These are phyloP conservation scores for Prinsepia uniflora DNA, from an alignment of 306 rosid species.

Conservation along the genomic window DNA sequence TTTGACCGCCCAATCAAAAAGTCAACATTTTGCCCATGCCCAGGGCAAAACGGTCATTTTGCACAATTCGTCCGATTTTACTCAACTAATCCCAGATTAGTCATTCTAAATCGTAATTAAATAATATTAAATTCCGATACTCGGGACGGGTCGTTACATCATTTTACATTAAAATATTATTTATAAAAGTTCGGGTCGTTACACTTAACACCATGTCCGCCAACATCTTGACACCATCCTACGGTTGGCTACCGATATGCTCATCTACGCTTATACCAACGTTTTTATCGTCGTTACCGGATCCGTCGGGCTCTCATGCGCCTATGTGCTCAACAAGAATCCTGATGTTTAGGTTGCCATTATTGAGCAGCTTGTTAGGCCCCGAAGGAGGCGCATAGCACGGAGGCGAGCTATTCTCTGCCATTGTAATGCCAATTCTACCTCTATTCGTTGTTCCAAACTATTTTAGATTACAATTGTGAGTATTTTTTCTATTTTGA, in stretches of 20 bases:
- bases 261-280: constrained; percentile 85
- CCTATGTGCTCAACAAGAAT: constrained; percentile 87
- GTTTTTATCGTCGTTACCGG: constrained; percentile 81
- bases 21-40: too few species aligned
- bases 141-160: too few species aligned
- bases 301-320: constrained; percentile 90
- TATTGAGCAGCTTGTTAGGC: constrained; percentile 86
- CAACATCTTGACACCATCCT: constrained; percentile 22
- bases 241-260: constrained; percentile 74
- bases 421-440: constrained; percentile 45
- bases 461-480: not conserved
- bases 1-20: too few species aligned
- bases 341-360: constrained; percentile 64
- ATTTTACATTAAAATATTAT: too few species aligned
- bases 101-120: too few species aligned
- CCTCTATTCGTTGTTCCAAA: not conserved
- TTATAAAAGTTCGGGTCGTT: too few species aligned
- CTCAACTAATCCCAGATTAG: too few species aligned
- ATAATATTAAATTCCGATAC: too few species aligned
- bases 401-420: constrained; percentile 94
- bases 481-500: too few species aligned
- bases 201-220: constrained; percentile 47
- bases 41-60: too few species aligned
- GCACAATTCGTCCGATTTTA: too few species aligned
- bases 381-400: constrained; percentile 99